Evolutionary conservation across 129 eudicot genomes (phyloP), one percentile per base, ranked within the genome.

Genomic region (Flaveria linearis): DNA sequence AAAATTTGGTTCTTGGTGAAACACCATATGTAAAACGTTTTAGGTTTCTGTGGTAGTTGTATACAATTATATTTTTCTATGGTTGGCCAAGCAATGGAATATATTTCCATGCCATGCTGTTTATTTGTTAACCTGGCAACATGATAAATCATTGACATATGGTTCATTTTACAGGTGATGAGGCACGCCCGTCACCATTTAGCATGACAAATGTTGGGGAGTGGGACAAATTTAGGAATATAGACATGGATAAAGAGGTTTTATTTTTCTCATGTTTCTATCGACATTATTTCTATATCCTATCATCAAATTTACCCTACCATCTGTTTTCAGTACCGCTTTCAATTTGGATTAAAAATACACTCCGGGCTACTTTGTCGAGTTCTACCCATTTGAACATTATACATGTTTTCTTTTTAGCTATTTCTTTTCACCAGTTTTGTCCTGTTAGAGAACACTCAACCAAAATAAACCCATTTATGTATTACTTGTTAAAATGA

Each of bases 181-280:
- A 88, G 41, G 96, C 83, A 68, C 93, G 84, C 11, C 83, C 80
- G n/a, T 90, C 98, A 69, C 56, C 97, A 79, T 93, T 93, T 81
- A 66, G 78, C 89, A 84, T 88, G 96, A 84, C 98, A 65, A 88
- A 83, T 77, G 80, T 69, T 49, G 91, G 80, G 65, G 93, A 93
- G 76, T 90, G 97, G 98, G 98, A 93, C 88, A 90, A 84, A 20
- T 90, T 93, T 80, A 90, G 98, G 84, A 87, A 75, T 53, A 88
- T 93, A 28, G 98, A 93, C 97, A 93, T 93, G 98, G 97, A 93
- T 76, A 93, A 90, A 85, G 96, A 93, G 97, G 98, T 92, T 71
- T 71, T 71, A 13, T 53, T 33, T 85, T 79, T 84, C 68, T n/a
- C n/a, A 23, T 41, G 39, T 41, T 66, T 68, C 50, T 74, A 68